A percentile compares a stretch with the other conserved stretches of the same genome.
These are phyloP conservation scores for Tephrocybe sp. DNA, from an alignment of 768 basidiomycete species.

Conservation along the genomic window DNA sequence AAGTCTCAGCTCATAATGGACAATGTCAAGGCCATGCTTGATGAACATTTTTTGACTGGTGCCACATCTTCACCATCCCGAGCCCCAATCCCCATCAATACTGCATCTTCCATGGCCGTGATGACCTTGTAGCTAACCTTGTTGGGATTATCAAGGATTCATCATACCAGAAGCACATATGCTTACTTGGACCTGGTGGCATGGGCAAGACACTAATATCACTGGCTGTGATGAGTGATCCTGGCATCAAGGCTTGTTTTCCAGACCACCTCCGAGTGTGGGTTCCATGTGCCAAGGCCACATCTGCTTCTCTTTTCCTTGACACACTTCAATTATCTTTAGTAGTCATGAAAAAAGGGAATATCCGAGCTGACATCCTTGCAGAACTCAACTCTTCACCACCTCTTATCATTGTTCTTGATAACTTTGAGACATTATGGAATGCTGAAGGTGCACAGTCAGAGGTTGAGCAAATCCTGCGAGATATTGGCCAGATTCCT, in stretches of 20 bases:
- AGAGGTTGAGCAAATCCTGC: slow-evolving; percentile 13
- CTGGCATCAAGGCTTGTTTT: slow-evolving; percentile 20
- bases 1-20: not conserved
- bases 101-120: slow-evolving; percentile 20
- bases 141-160: slow-evolving; percentile 4
- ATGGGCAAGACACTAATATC: slow-evolving; percentile 33
- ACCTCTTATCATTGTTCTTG: slow-evolving; percentile 24
- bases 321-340: not conserved
- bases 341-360: not conserved
- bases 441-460: slow-evolving; percentile 20
- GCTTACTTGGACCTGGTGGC: slow-evolving; percentile 30
- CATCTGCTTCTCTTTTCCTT: not conserved
- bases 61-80: not conserved
- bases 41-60: not conserved
- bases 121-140: slow-evolving; percentile 7
- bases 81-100: slow-evolving; percentile 9
- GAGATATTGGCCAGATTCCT: not conserved
- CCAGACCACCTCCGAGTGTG: slow-evolving; percentile 21
- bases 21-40: slow-evolving; percentile 1
- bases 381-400: not conserved
- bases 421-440: slow-evolving; percentile 41
- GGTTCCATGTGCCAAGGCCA: slow-evolving; percentile 19
- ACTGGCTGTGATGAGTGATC: slow-evolving; percentile 27
- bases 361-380: not conserved
- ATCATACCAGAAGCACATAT: slow-evolving; percentile 11